phyloP scores from a whole-genome alignment of 2,329 filamentous ascomycete species.

The Exophiala calicioides region DNA sequence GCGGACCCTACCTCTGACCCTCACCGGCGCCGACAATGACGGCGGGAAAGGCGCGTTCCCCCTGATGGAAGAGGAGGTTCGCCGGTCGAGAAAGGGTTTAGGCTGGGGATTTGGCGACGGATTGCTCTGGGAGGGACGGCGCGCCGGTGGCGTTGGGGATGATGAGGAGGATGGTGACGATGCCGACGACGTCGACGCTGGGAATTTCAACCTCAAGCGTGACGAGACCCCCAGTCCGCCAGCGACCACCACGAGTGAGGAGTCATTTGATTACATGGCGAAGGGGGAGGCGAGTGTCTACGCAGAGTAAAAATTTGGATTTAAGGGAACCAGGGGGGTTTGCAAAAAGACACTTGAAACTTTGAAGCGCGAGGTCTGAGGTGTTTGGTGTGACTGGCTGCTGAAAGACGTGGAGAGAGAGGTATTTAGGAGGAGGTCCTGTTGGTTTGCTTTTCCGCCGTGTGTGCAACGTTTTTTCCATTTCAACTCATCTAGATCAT shows the following conservation, averaged over 20 bases:
- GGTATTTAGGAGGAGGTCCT: no score
- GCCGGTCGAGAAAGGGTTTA: conserved; percentile 24
- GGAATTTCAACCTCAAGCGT: neutral
- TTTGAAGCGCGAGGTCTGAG: no score
- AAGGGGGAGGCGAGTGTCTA: conserved; percentile 46
- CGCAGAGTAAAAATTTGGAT: conserved; percentile 1
- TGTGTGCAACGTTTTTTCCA: no score
- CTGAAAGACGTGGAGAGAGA: no score
- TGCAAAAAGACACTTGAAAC: no score
- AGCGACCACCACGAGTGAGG: conserved; percentile 46
- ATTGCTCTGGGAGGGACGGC: conserved; percentile 28
- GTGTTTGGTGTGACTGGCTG: no score
- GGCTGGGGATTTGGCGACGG: conserved; percentile 31
- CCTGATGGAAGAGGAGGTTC: conserved; percentile 27
- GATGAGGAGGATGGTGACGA: neutral
- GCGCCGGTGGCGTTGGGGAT: neutral
- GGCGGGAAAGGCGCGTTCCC: conserved; percentile 17
- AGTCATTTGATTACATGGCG: conserved; percentile 50
- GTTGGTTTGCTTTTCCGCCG: no score
- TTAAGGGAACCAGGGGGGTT: no score
- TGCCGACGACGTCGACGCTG: neutral
- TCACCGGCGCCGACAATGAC: conserved; percentile 27
- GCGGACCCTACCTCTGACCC: conserved; percentile 56
- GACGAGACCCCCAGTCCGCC: conserved; percentile 37
- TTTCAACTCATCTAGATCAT: no score